These are phyloP conservation scores for Stygiomarasmius scandens DNA, from an alignment of 1,284 basidiomycete genomes.

Conservation along the genomic window DNA sequence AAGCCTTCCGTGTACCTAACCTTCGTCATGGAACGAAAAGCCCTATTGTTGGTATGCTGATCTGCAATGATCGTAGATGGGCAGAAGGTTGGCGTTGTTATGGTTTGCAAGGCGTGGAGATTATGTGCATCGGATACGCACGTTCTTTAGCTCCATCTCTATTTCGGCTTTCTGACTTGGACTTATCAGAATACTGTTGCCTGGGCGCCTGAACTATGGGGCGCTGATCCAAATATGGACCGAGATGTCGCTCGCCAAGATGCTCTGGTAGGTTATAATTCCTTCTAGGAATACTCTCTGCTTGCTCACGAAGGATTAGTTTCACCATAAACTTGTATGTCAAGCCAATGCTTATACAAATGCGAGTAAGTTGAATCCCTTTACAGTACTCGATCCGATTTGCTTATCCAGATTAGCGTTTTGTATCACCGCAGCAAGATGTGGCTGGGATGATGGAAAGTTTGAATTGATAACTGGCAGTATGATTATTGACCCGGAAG, in stretches of 20 bases:
- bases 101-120: slow-evolving; percentile 18
- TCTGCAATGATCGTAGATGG: slow-evolving; percentile 19
- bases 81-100: slow-evolving; percentile 17
- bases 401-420: background rate
- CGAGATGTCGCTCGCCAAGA: slow-evolving; percentile 13
- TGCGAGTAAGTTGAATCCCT: background rate
- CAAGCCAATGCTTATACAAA: slow-evolving; percentile 16
- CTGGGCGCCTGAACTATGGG: slow-evolving; percentile 18
- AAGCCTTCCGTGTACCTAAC: slow-evolving; percentile 15
- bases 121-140: slow-evolving; percentile 16
- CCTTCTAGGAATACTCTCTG: background rate
- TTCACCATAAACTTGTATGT: slow-evolving; percentile 18
- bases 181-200: slow-evolving; percentile 13
- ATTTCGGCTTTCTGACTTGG: background rate
- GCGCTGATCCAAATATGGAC: slow-evolving; percentile 13
- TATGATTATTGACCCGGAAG: slow-evolving; percentile 18
- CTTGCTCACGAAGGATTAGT: background rate
- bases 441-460: slow-evolving; percentile 16
- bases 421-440: background rate
- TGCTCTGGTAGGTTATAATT: slow-evolving; percentile 1
- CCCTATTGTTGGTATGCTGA: slow-evolving; percentile 17
- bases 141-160: background rate
- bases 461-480: slow-evolving; percentile 18
- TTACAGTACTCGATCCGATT: slow-evolving; percentile 1
- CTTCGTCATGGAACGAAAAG: slow-evolving; percentile 7